Evolutionary conservation across 139 green algal species (phyloP), one percentile per base, ranked within the genome.

Genomic region (Prasinococcaceae sp.): DNA sequence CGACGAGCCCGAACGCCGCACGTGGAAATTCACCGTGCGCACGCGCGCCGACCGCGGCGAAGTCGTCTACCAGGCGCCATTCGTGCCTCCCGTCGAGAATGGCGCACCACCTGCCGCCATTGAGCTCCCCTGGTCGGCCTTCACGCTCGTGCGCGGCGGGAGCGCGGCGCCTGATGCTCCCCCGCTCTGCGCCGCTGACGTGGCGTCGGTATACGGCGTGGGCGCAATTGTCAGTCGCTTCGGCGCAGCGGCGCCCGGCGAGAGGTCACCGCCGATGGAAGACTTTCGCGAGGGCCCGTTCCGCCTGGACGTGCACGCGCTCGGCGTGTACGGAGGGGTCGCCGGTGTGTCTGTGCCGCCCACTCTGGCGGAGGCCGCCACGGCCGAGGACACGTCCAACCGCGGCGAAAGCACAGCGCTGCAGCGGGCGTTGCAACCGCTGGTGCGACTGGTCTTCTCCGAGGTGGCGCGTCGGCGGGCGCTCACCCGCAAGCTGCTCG

Each of bases 211-310:
- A 8, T 55, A 45, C 30, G 47, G 47, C 16, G 16, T 55, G 17
- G 47, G 47, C 9, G 14, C 42, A 10, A 55, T 55, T 30, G 42
- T 55, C 29, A 44, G 29, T 12, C 26, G 47, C 10, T 55, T 55
- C 47, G 47, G 47, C n/a, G 17, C 47, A 5, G 5, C 5, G 9
- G 47, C n/a, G n/a, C n/a, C n/a, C n/a, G n/a, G n/a, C n/a, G n/a
- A n/a, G n/a, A n/a, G n/a, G n/a, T n/a, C n/a, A n/a, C n/a, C 29
- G 20, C 47, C 47, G n/a, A 55, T 55, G 47, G 17, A 39, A 22
- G 28, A 55, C 47, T 55, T 55, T 17, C 17, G 47, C n/a, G 30
- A 55, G 8, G 45, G 45, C 16, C 25, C 45, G 8, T 53, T 53
- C 45, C 6, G 12, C 5, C 45, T 53, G 6, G 45, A 22, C 17